phyloP scores from a whole-genome alignment of 768 basidiomycete genomes.

The Termitomyces sp. region DNA sequence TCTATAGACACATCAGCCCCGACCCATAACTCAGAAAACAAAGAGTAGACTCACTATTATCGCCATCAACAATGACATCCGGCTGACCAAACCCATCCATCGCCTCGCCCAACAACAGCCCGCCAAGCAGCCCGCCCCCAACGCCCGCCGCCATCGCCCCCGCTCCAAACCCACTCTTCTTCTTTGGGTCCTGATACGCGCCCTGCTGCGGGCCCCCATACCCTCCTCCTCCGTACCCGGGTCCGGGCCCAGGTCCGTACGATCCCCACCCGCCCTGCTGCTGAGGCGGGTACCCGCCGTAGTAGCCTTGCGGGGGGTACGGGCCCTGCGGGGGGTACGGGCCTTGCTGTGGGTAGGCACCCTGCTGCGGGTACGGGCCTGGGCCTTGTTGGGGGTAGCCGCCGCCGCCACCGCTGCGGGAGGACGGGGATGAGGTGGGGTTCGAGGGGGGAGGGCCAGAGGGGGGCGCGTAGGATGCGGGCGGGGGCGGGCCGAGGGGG shows the following conservation, averaged over 20 bases:
- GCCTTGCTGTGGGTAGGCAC: not conserved
- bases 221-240: conserved; percentile 13
- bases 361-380: not conserved
- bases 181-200: conserved; percentile 26
- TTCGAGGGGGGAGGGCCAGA: conserved; percentile 40
- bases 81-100: conserved; percentile 1
- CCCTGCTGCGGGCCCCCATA: conserved; percentile 20
- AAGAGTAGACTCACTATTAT: not conserved
- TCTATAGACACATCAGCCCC: not conserved
- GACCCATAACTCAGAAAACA: not conserved
- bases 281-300: not conserved
- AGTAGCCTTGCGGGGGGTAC: not conserved
- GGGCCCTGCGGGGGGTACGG: not conserved
- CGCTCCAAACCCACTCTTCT: conserved; percentile 15
- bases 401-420: not conserved
- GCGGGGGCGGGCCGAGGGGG: conserved; percentile 40
- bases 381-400: conserved; percentile 17
- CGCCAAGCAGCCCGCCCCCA: conserved; percentile 20
- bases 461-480: conserved; percentile 37
- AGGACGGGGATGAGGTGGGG: conserved; percentile 16
- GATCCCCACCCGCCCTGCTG: not conserved
- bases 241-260: not conserved
- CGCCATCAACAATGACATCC: not conserved
- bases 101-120: not conserved
- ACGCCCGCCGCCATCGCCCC: conserved; percentile 10